Conservation (phyloP, 495 filamentous ascomycete genomes). For the Haplographium delicatum region DNA sequence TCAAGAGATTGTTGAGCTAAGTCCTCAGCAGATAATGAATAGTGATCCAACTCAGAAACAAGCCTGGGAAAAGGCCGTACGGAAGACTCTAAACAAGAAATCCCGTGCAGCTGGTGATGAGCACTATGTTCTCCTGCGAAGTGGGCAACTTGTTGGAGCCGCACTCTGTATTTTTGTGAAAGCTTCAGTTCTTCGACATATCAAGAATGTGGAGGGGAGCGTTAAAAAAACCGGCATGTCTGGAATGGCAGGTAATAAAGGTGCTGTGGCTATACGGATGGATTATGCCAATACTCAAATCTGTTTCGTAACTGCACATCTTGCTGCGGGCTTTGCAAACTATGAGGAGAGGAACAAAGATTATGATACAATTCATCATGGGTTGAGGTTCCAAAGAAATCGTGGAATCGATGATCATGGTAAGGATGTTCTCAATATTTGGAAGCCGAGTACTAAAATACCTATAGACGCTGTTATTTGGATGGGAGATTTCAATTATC, state of each 20-base stretch:
- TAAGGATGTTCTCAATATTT: background rate
- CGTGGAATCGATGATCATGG: constrained; percentile 83
- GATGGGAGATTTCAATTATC: constrained; percentile 98
- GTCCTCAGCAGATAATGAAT: constrained; percentile 98
- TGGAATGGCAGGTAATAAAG: constrained; percentile 97
- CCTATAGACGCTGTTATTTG: constrained; percentile 72
- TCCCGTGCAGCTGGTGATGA: constrained; percentile 56
- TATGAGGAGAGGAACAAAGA: constrained; percentile 94
- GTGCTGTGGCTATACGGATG: constrained; percentile 92
- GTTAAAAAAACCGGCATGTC: constrained; percentile 98
- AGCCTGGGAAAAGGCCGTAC: constrained; percentile 79
- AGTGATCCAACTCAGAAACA: constrained; percentile 84
- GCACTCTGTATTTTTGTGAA: constrained; percentile 88
- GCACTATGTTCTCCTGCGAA: constrained; percentile 83
- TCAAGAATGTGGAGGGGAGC: constrained; percentile 95
- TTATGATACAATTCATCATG: constrained; percentile 78
- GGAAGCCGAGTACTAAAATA: background rate
- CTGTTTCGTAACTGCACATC: constrained; percentile 94
- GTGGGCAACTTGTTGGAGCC: constrained; percentile 92
- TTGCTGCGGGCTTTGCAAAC: constrained; percentile 95
- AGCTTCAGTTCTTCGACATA: constrained; percentile 63
- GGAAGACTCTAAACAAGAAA: constrained; percentile 65
- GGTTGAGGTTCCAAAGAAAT: constrained; percentile 85
- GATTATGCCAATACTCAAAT: constrained; percentile 91
- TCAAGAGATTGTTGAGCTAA: constrained; percentile 95